Percentiles rank a stretch among this genome's conserved stretches.
Evolutionary conservation across 192 early-diverging fungal species (phyloP).

Genomic region (Helicostylum pulchrum): DNA sequence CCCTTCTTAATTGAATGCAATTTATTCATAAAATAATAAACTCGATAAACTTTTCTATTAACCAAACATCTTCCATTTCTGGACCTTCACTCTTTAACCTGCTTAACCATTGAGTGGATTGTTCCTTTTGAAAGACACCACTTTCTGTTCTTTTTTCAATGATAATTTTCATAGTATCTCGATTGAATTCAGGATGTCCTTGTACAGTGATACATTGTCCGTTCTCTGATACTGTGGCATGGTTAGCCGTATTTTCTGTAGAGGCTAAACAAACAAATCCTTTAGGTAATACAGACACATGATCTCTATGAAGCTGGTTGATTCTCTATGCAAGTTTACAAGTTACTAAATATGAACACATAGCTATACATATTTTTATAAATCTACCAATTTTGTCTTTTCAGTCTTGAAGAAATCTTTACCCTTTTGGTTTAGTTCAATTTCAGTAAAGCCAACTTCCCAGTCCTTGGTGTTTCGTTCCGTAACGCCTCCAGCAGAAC

Average conservation of each 20-base stretch:
- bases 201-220: constrained; percentile 60
- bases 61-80: constrained; percentile 35
- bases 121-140: constrained; percentile 35
- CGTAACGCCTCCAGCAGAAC: constrained; percentile 58
- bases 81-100: constrained; percentile 14
- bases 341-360: too few species aligned
- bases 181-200: constrained; percentile 69
- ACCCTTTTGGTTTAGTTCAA: constrained; percentile 39
- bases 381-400: background rate
- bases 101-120: constrained; percentile 23
- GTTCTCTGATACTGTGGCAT: constrained; percentile 59
- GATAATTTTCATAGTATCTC: constrained; percentile 40
- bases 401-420: constrained; percentile 31
- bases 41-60: constrained; percentile 23
- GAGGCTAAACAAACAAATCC: constrained; percentile 55
- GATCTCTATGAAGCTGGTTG: constrained; percentile 69
- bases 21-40: constrained; percentile 2
- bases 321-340: constrained; percentile 36
- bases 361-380: too few species aligned
- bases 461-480: constrained; percentile 62
- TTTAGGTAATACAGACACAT: constrained; percentile 58
- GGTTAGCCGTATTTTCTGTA: constrained; percentile 55
- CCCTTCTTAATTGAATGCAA: constrained; percentile 1
- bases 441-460: constrained; percentile 57
- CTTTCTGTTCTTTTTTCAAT: constrained; percentile 29